Base-by-base conservation (phyloP, 2,329 filamentous ascomycete genomes). In the Colletotrichum musae region DNA sequence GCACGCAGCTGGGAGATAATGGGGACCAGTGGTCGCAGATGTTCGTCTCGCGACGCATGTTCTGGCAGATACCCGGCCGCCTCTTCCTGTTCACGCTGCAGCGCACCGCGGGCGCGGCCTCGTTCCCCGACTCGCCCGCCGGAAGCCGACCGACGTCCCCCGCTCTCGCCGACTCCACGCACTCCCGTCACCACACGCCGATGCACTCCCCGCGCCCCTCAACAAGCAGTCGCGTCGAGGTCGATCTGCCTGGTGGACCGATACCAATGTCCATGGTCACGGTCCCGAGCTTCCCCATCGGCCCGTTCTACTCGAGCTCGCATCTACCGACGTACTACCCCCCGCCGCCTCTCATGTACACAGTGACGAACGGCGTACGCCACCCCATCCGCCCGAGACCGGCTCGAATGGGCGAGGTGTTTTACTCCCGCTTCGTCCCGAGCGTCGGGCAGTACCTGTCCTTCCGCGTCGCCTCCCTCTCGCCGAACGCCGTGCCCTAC, bases 311-410 rank as follows among this genome's bases (percentile, higher is more conserved):
- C 73, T 97, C 94, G 1, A 88, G 89, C 15, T 96, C 93, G 50
- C 93, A 97, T 78, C 85, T 98, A 2, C 95, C 95, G 2, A 97
- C 94, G 0, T 98, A 94, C 81, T 98, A 94, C 74, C 95, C 95
- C 2, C 94, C 95, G 0, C 86, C 92, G 2, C 94, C 96, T 1
- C 82, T 94, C 9, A 93, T 95, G 73, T 98, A 95, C 78, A 91
- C 88, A 4, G 90, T 92, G 71, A 95, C 93, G 2, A 90, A 94
- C 77, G 88, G 91, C 68, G 85, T 95, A 53, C 91, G 94, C 0
- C 96, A 99, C 77, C 96, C 96, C 0, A 84, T 97, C 50, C 90
- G 96, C 0, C 92, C 94, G 1, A 97, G 97, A 77, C 94, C 95
- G 0, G 94, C 94, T 1, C 91, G 93, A 3, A 94, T 97, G 85